Evolutionary conservation across 768 basidiomycete genomes (phyloP).

Genomic region (Boletellus sp.): DNA sequence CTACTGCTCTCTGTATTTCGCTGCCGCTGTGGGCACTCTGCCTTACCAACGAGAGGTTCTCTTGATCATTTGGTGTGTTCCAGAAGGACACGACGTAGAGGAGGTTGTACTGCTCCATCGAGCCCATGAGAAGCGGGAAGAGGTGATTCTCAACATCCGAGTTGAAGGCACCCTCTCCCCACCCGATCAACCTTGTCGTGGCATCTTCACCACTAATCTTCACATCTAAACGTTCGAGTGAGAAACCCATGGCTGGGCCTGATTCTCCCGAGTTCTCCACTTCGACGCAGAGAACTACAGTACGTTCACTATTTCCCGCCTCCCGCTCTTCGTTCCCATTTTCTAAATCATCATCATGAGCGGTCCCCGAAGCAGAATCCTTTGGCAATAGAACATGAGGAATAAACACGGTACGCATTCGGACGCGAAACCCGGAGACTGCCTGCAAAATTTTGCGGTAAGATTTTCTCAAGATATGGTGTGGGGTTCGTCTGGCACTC

Average conservation of each 20-base stretch:
- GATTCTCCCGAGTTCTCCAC: conserved; percentile 78
- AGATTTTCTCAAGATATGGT: conserved; percentile 78
- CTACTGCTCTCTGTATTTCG: conserved; percentile 71
- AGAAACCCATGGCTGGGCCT: conserved; percentile 58
- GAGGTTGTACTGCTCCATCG: conserved; percentile 81
- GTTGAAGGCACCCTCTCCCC: conserved; percentile 39
- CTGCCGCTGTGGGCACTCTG: conserved; percentile 29
- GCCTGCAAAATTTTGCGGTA: conserved; percentile 77
- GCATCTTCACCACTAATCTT: conserved; percentile 70
- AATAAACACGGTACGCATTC: conserved; percentile 93
- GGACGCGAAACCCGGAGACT: conserved; percentile 80
- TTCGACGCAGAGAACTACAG: conserved; percentile 88
- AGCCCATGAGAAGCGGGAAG: conserved; percentile 71
- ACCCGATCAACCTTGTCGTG: conserved; percentile 45
- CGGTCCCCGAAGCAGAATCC: conserved; percentile 15
- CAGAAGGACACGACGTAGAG: conserved; percentile 87
- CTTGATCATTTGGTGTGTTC: conserved; percentile 55
- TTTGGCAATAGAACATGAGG: conserved; percentile 74
- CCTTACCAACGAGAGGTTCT: conserved; percentile 33
- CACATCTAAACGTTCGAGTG: conserved; percentile 73
- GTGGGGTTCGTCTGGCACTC: conserved; percentile 44
- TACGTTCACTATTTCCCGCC: conserved; percentile 77
- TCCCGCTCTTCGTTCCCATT: conserved; percentile 47
- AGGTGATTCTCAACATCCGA: conserved; percentile 37
- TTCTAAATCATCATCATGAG: conserved; percentile 34